A percentile compares a stretch with the other conserved stretches of the same genome.
Conservation (phyloP, 2,329 filamentous ascomycete genomes). For the Aspergillus flavus region DNA sequence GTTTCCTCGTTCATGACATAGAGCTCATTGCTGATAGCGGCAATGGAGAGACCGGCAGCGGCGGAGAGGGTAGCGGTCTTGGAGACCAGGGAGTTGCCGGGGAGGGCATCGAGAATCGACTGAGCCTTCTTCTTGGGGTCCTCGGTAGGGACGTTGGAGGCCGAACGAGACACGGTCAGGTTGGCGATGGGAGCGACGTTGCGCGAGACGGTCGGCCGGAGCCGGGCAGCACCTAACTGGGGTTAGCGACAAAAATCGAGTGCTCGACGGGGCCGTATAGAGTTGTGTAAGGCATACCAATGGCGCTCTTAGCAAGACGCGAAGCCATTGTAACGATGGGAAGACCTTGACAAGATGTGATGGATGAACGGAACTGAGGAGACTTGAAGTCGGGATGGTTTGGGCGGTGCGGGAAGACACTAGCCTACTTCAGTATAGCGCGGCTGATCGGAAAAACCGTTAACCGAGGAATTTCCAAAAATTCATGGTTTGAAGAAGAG, state of each 20-base stretch:
- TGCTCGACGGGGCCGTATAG: slow-evolving; percentile 17
- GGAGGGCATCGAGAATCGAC: slow-evolving; percentile 89
- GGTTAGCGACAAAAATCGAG: slow-evolving; percentile 36
- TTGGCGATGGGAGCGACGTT: slow-evolving; percentile 73
- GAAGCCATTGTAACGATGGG: slow-evolving; percentile 86
- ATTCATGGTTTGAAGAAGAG: slow-evolving; percentile 19
- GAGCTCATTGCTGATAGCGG: slow-evolving; percentile 98
- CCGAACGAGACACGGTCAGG: slow-evolving; percentile 67
- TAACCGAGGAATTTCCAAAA: slow-evolving; percentile 34
- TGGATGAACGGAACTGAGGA: slow-evolving; percentile 44
- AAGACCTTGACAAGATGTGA: slow-evolving; percentile 54
- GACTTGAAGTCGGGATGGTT: slow-evolving; percentile 41
- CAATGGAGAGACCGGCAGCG: slow-evolving; percentile 84
- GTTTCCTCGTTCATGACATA: slow-evolving; percentile 99
- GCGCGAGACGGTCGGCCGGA: slow-evolving; percentile 80
- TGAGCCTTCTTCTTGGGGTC: slow-evolving; percentile 97
- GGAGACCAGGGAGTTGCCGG: slow-evolving; percentile 87
- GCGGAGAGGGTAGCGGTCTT: slow-evolving; percentile 98
- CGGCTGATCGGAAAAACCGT: slow-evolving; percentile 35
- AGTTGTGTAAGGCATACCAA: slow-evolving; percentile 68
- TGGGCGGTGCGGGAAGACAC: slow-evolving; percentile 38
- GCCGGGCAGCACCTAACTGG: slow-evolving; percentile 78
- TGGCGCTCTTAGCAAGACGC: slow-evolving; percentile 91
- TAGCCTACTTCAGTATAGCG: slow-evolving; percentile 35
- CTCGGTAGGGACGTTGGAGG: slow-evolving; percentile 77